phyloP scores from a whole-genome alignment of 164 flowering plant species.

The Sextonia rubra region DNA sequence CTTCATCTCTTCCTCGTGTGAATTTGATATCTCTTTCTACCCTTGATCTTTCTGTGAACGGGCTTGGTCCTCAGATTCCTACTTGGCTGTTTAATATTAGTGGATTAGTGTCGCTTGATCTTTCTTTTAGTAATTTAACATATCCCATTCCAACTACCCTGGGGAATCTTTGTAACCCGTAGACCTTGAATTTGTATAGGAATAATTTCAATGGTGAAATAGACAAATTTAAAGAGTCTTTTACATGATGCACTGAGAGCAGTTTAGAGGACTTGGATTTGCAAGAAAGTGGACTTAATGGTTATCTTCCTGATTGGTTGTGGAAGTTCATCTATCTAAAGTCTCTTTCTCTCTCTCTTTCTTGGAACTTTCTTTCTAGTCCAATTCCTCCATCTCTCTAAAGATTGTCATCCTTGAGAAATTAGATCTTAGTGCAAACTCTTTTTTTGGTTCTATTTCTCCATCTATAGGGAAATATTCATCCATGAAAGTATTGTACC shows the following conservation, averaged over 20 bases:
- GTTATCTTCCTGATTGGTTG: not conserved
- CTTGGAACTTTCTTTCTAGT: not conserved
- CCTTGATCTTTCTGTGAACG: not conserved
- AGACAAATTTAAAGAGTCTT: not conserved
- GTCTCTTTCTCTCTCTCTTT: not conserved
- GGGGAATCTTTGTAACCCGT: too few relatives aligned
- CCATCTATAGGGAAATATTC: too few relatives aligned
- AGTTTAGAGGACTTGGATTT: not conserved
- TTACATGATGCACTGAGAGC: not conserved
- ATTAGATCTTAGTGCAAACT: too few relatives aligned
- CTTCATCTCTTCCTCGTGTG: not conserved
- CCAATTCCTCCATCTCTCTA: not conserved
- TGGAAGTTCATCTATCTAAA: not conserved
- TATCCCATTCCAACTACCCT: too few relatives aligned
- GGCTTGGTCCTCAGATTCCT: not conserved
- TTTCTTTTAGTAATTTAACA: too few relatives aligned
- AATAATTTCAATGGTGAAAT: not conserved
- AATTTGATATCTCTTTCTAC: not conserved
- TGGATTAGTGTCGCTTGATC: not conserved
- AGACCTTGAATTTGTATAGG: not conserved
- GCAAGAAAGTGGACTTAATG: not conserved
- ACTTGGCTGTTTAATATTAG: not conserved
- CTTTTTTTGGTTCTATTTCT: too few relatives aligned
- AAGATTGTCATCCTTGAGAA: too few relatives aligned
- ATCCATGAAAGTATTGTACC: too few relatives aligned